phyloP scores from a whole-genome alignment of 179 eudicot genomes.

The Sideroxylon spinosum region DNA sequence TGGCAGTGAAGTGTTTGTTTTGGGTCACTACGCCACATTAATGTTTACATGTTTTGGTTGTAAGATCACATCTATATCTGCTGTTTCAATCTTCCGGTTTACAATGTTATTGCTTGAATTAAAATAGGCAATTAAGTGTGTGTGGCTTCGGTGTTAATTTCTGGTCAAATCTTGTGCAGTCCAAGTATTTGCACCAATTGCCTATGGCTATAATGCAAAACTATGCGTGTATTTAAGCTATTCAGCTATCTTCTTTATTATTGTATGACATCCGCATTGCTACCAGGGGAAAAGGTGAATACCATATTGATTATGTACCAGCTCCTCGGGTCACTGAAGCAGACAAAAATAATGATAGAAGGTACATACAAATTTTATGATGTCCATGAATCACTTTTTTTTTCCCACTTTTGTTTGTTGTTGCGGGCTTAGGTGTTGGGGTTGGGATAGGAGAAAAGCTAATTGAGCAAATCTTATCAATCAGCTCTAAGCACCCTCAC shows the following conservation, averaged over 20 bases:
- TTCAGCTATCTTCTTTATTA: background rate
- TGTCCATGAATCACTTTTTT: background rate
- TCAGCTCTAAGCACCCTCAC: background rate
- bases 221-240: background rate
- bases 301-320: slow-evolving; percentile 80
- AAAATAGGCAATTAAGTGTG: background rate
- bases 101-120: background rate
- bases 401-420: background rate
- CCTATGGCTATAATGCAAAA: background rate
- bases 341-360: slow-evolving; percentile 76
- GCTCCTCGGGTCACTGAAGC: slow-evolving; percentile 93
- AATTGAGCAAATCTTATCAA: background rate
- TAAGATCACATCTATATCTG: background rate
- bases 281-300: slow-evolving; percentile 77
- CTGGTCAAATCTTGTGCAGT: background rate
- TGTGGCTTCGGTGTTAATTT: background rate
- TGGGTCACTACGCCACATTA: too few species aligned
- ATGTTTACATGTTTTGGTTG: background rate
- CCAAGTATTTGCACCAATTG: background rate
- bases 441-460: background rate
- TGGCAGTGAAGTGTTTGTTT: too few species aligned
- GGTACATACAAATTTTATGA: slow-evolving; percentile 30
- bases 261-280: background rate
- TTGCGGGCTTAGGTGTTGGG: background rate
- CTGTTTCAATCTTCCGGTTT: background rate